These are phyloP conservation scores for Didymella pomorum DNA, from an alignment of 2,329 filamentous ascomycete genomes.

Conservation along the genomic window DNA sequence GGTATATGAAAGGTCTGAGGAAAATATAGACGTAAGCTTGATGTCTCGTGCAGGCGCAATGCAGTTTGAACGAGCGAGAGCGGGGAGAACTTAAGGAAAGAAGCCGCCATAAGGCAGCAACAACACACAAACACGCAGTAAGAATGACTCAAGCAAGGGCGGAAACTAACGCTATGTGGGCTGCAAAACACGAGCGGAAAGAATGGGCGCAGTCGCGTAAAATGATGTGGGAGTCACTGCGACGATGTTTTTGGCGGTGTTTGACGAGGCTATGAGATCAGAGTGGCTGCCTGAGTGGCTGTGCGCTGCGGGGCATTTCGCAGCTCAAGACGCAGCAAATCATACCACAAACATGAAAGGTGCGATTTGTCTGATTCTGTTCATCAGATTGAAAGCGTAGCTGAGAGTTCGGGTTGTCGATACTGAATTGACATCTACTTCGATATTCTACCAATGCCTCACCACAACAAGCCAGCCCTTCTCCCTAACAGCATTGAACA, in stretches of 20 bases:
- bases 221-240: constrained; percentile 18
- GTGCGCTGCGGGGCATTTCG: constrained; percentile 15
- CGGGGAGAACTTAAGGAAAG: constrained; percentile 26
- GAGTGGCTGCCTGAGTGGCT: constrained; percentile 20
- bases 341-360: neutral
- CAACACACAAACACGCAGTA: constrained; percentile 9
- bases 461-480: constrained; percentile 64
- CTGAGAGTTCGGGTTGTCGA: too few species aligned
- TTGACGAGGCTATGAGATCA: constrained; percentile 23
- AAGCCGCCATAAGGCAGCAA: constrained; percentile 32
- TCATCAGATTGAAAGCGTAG: neutral
- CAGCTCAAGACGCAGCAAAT: constrained; percentile 2
- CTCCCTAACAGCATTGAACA: constrained; percentile 71
- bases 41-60: neutral
- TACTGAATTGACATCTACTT: too few species aligned
- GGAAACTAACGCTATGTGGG: constrained; percentile 20
- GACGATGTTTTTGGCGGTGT: constrained; percentile 15
- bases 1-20: neutral
- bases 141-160: constrained; percentile 30
- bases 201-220: constrained; percentile 21
- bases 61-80: constrained; percentile 15
- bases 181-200: constrained; percentile 6
- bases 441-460: constrained; percentile 48
- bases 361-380: neutral
- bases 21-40: constrained; percentile 12